Evolutionary conservation across 345 rosid genomes (phyloP).

Genomic region (Rubroshorea leprosula): DNA sequence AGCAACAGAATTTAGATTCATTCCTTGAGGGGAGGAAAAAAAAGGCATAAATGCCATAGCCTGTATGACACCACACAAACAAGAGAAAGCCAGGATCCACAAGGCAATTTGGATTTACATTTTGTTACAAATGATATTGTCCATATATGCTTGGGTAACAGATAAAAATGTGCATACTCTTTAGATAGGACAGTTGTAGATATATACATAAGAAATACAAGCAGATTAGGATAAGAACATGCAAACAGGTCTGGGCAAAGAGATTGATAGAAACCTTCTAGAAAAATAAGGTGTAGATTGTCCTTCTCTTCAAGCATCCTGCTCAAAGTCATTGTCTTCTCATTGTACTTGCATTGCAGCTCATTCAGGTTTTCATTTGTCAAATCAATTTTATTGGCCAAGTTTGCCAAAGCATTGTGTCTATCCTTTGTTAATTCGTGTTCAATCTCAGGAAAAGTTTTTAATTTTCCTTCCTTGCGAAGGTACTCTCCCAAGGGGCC

Average conservation of each 20-base stretch:
- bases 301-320: conserved; percentile 75
- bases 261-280: conserved; percentile 46
- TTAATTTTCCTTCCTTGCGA: conserved; percentile 50
- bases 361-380: conserved; percentile 56
- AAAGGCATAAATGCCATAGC: not conserved
- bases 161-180: not conserved
- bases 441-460: conserved; percentile 45
- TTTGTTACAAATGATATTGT: not conserved
- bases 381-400: conserved; percentile 47
- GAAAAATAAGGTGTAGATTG: conserved; percentile 48
- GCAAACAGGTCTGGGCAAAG: no score
- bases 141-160: not conserved
- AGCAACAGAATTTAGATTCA: not conserved
- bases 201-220: not conserved
- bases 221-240: not conserved
- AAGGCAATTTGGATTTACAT: not conserved
- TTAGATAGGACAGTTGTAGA: not conserved
- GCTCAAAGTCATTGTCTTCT: conserved; percentile 49
- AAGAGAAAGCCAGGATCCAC: not conserved
- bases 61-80: not conserved
- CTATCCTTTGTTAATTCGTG: conserved; percentile 38
- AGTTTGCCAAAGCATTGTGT: conserved; percentile 38
- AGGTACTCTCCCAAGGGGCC: conserved; percentile 71
- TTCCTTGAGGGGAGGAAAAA: not conserved
- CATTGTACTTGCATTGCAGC: conserved; percentile 48